Evolutionary conservation across 257 asterid species (phyloP).

Genomic region (Phtheirospermum japonicum): DNA sequence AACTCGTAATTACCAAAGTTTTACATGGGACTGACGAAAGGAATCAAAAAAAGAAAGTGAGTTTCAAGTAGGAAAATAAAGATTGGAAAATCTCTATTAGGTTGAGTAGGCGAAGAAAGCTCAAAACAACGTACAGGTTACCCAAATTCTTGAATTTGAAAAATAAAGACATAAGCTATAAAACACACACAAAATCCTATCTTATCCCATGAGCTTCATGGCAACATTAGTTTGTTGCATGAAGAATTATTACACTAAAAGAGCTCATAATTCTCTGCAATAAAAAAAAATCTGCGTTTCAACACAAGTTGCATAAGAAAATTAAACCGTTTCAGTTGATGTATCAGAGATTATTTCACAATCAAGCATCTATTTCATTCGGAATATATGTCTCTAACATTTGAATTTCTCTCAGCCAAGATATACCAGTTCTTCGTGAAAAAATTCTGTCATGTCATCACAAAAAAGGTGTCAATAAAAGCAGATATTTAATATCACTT

Average conservation of each 20-base stretch:
- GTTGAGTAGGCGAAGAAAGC: background rate
- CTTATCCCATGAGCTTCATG: background rate
- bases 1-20: background rate
- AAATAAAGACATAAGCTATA: background rate
- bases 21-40: background rate
- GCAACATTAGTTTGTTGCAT: conserved; percentile 3
- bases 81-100: background rate
- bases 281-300: background rate
- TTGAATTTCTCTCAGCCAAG: conserved; percentile 3
- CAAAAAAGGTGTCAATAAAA: conserved; percentile 1
- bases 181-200: background rate
- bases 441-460: background rate
- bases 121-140: background rate
- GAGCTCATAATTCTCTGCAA: background rate
- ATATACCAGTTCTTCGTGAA: background rate
- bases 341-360: background rate
- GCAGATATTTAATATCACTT: conserved; percentile 3
- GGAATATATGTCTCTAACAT: conserved; percentile 2
- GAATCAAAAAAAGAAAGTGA: background rate
- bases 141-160: background rate
- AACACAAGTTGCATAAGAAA: background rate
- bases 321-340: background rate
- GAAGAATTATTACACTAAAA: background rate
- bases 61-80: background rate
- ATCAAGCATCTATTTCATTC: background rate